Evolutionary conservation across 495 filamentous ascomycete species (phyloP).

Genomic region (Apodospora peruviana): DNA sequence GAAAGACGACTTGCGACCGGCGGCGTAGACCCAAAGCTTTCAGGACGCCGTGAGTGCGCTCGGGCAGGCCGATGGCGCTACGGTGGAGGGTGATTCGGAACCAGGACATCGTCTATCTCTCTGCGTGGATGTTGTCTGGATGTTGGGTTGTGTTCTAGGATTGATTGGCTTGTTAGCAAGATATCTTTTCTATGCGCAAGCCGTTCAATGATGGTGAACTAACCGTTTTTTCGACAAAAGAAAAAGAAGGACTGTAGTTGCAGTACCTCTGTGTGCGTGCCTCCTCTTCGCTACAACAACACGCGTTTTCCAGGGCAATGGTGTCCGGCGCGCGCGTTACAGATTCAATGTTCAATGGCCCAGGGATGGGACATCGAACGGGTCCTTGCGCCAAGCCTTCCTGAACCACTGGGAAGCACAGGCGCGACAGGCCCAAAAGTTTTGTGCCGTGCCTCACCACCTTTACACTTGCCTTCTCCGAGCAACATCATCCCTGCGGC

Average conservation of each 20-base stretch:
- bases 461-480: no score
- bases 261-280: not conserved
- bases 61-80: conserved; percentile 85
- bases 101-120: conserved; percentile 63
- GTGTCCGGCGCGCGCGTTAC: no score
- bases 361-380: no score
- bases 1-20: conserved; percentile 85
- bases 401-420: no score
- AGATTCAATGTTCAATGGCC: no score
- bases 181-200: no score
- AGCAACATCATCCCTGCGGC: no score
- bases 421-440: no score
- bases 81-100: conserved; percentile 95
- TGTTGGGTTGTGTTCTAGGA: not conserved
- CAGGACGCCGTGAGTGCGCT: conserved; percentile 75
- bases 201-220: no score
- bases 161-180: not conserved
- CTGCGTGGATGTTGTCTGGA: not conserved
- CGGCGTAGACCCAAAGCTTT: conserved; percentile 83
- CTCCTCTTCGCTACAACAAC: no score
- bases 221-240: not conserved
- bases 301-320: no score
- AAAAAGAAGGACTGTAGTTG: not conserved
- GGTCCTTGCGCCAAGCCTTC: no score
- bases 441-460: not conserved